Evolutionary conservation across 2,329 filamentous ascomycete genomes (phyloP).

Genomic region (Rugonectria rugulosa): DNA sequence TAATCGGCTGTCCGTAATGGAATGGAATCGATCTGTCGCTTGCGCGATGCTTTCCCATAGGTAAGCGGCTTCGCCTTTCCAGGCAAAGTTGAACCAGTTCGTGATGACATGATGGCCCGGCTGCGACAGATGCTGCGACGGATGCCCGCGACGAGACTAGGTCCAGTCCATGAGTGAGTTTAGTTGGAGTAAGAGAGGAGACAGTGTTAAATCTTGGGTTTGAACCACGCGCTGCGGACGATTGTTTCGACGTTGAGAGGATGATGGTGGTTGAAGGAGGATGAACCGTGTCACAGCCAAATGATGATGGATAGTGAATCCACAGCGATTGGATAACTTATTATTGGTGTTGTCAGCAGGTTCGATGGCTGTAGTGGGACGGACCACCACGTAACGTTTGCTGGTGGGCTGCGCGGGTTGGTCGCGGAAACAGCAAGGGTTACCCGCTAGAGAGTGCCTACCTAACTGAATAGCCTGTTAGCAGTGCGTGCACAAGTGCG

Average conservation of each 20-base stretch:
- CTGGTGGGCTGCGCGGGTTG: no score
- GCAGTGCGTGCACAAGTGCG: no score
- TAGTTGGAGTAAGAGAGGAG: slow-evolving; percentile 4
- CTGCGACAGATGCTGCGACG: slow-evolving; percentile 13
- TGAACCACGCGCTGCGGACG: not conserved
- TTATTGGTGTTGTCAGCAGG: no score
- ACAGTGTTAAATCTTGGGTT: not conserved
- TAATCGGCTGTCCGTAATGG: slow-evolving; percentile 33
- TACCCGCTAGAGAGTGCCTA: no score
- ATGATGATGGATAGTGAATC: no score
- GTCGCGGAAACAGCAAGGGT: no score
- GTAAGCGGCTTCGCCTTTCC: slow-evolving; percentile 36
- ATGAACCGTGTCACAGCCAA: slow-evolving; percentile 13
- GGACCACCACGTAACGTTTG: no score
- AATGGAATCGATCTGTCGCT: slow-evolving; percentile 29
- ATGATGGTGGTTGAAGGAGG: not conserved
- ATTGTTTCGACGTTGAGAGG: slow-evolving; percentile 7
- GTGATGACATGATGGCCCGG: slow-evolving; percentile 30
- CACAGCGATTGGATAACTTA: no score
- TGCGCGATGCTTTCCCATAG: slow-evolving; percentile 40
- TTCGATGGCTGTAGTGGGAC: no score
- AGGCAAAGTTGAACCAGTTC: slow-evolving; percentile 31
- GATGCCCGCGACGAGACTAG: slow-evolving; percentile 9
- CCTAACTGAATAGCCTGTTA: no score
- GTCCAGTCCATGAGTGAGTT: slow-evolving; percentile 21